Base-by-base conservation (phyloP, 164 flowering plant genomes). In the Kalanchoe fedtschenkoi region DNA sequence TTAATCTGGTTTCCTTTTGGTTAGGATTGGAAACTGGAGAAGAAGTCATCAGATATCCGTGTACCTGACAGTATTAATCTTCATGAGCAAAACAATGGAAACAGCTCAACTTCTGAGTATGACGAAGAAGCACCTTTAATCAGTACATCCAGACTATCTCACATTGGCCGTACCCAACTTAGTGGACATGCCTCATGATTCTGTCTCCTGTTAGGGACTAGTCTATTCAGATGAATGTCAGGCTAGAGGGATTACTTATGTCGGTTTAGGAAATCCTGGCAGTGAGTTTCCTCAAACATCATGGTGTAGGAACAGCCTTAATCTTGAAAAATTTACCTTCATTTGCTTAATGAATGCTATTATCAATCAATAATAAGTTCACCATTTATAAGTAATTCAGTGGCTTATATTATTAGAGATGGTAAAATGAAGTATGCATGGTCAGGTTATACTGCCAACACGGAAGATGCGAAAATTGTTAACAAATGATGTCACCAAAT, bases 81-180 rank as follows among this genome's bases (percentile, higher is more conserved):
- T 2, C 54, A 60, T 5, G 77, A 70, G 22, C 75, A 81, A 29
- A 74, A 64, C 47, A 64, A 58, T 32, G 62, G 56, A 51, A 51
- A 26, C 78, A 16, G 61, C 66, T n/a, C 58, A 77, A 11, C 87
- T 74, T 63, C 24, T 65, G 13, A 65, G 57, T 58, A 72, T 75
- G 96, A 86, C 63, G 98, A 86, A 77, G 98, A 84, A 74, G 77
- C 90, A n/a, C 96, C 91, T 35, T 70, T 92, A 21, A 72, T 89
- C 57, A 64, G 83, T 58, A 73, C 89, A 6, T 72, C 92, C 21
- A 80, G 89, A 70, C 65, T 92, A 51, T 86, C 91, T 44, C 89
- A 83, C 69, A 81, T 86, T 24, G 98, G 96, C 15, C 86, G 86
- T 30, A 74, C 80, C 26, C 88, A 78, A 76, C 74, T 78, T 41